Evolutionary conservation across 768 basidiomycete genomes (phyloP), one percentile per base, ranked within the genome.

Genomic region (Suillus sp.): DNA sequence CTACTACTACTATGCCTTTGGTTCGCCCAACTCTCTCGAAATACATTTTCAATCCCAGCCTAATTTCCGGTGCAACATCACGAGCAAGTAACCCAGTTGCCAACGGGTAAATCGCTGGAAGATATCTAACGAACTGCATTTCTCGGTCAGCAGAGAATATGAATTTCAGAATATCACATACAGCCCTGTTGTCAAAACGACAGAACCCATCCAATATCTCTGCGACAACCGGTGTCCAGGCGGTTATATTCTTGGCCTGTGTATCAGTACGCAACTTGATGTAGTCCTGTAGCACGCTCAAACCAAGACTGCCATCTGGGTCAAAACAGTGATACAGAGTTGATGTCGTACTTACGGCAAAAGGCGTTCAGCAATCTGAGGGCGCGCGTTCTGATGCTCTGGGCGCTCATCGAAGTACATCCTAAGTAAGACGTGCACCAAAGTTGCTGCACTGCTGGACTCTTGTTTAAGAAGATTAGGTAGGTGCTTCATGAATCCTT

Each of bases 401-500:
- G 87, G 80, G n/a, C 96, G 86, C 16, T 87, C 79, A 75, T 99
- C 97, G 62, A 90, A 90, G 74, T 98, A 97, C 96, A 99, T 97
- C 37, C 91, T 84, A 48, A 97, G 78, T 35, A 99, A 80, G 10
- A 98, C 87, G 69, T 95, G 94, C 50, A 99, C 95, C 42, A 99
- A 81, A 0, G 95, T 98, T 2, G 96, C 86, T 56, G 97, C 97
- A 71, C 94, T 96, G 65, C 93, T 97, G 16, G 96, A 98, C 77
- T 99, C 97, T 71, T 99, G 97, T 75, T 99, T 98, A 61, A 99
- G 78, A 47, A 99, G 84, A 77, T 99, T 99, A 0, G 97, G 97
- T 35, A 99, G 78, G 74, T 99, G 97, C 74, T 98, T 97, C 97
- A 99, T 99, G 79, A 99, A 99, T 8, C 97, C 96, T 98, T 64